A percentile compares a stretch with the other conserved stretches of the same genome.
Evolutionary conservation across 2,329 filamentous ascomycete species (phyloP).

Genomic region (Fusarium redolens): DNA sequence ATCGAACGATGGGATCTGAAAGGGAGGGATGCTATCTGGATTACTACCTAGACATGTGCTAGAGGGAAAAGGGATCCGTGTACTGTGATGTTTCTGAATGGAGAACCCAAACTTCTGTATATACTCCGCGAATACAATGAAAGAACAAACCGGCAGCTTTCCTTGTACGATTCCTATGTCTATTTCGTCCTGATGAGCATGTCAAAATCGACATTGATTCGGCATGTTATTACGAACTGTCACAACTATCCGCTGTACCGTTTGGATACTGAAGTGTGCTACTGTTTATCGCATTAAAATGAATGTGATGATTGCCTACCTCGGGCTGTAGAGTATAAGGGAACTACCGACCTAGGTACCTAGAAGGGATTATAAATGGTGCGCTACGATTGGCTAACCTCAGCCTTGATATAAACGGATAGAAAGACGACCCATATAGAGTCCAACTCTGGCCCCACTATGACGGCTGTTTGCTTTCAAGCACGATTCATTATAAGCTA

Average conservation of each 20-base stretch:
- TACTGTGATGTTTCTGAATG: constrained; percentile 30
- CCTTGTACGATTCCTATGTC: not conserved
- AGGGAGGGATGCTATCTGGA: constrained; percentile 15
- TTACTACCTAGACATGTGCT: constrained; percentile 13
- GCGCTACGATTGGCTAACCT: constrained; percentile 27
- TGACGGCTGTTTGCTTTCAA: constrained; percentile 24
- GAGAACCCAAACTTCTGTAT: constrained; percentile 33
- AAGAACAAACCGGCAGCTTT: constrained; percentile 16
- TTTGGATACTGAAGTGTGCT: not conserved
- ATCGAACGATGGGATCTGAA: constrained; percentile 23
- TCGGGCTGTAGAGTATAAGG: not conserved
- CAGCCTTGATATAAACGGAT: constrained; percentile 3
- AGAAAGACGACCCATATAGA: constrained; percentile 12
- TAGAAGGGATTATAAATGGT: constrained; percentile 35
- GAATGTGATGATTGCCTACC: not conserved
- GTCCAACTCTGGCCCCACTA: constrained; percentile 47
- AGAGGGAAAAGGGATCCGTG: constrained; percentile 12
- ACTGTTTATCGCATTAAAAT: not conserved
- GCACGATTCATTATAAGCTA: constrained; percentile 43
- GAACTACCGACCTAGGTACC: not conserved
- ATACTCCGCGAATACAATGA: constrained; percentile 44
- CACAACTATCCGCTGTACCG: not conserved
- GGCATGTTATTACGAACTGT: not conserved
- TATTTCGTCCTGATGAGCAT: not conserved
- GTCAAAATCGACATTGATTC: not conserved